Conservation (phyloP, 2,329 filamentous ascomycete genomes). For the Magnaporthales sp. region DNA sequence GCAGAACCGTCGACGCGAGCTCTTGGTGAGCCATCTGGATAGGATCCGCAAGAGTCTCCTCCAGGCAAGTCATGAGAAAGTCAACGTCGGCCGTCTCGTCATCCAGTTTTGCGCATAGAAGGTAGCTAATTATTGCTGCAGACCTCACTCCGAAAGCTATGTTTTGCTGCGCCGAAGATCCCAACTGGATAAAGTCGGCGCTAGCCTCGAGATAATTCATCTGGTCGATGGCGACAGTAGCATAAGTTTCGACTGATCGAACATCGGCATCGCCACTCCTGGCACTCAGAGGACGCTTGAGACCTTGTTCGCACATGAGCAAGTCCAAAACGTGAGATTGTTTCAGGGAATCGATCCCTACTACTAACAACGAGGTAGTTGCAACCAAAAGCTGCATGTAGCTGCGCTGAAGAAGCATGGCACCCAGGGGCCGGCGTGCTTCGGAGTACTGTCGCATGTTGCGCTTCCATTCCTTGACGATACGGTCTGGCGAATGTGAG, state of each 20-base stretch:
- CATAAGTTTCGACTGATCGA: conserved; percentile 52
- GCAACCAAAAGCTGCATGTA: conserved; percentile 81
- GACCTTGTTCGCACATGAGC: conserved; percentile 51
- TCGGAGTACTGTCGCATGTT: conserved; percentile 76
- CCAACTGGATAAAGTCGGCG: conserved; percentile 81
- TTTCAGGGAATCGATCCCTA: conserved; percentile 49
- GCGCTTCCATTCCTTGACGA: conserved; percentile 78
- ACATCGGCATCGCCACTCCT: conserved; percentile 41
- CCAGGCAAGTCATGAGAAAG: conserved; percentile 73
- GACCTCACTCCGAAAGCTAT: conserved; percentile 82
- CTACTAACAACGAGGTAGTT: conserved; percentile 64
- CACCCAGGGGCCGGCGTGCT: conserved; percentile 72
- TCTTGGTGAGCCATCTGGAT: conserved; percentile 74
- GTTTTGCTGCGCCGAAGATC: conserved; percentile 77
- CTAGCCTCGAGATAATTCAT: conserved; percentile 82
- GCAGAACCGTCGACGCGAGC: conserved; percentile 70
- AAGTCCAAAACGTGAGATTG: conserved; percentile 63
- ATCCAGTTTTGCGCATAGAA: conserved; percentile 78
- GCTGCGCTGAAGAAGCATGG: conserved; percentile 82
- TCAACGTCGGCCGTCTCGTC: conserved; percentile 76
- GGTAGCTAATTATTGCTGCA: conserved; percentile 69
- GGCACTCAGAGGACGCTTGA: conserved; percentile 32
- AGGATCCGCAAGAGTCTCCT: conserved; percentile 69
- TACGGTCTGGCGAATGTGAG: conserved; percentile 54
- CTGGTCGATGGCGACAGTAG: conserved; percentile 68